Percentiles rank a stretch among this genome's conserved stretches.
These are phyloP conservation scores for Spirogloea muscicola DNA, from an alignment of 139 green algal genomes.

Conservation along the genomic window DNA sequence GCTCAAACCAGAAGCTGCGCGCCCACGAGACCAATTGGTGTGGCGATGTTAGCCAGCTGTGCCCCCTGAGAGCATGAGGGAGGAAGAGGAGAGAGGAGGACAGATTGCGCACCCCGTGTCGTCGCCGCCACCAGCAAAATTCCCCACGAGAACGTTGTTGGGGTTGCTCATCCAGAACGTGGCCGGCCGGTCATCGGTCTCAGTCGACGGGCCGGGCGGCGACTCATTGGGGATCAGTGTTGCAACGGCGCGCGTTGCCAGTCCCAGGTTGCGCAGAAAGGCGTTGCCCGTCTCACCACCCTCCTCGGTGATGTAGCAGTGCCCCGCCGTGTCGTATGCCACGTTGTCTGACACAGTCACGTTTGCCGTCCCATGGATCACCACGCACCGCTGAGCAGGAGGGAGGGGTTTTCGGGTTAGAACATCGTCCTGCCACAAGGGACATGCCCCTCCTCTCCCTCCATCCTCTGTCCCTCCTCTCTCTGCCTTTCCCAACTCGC, in stretches of 20 bases:
- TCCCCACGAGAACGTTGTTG: slow-evolving; percentile 64
- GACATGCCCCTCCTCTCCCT: neutral
- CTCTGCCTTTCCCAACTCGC: neutral
- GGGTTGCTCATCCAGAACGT: slow-evolving; percentile 75
- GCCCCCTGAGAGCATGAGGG: too few species aligned
- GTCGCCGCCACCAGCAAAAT: slow-evolving; percentile 53
- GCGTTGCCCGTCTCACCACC: slow-evolving; percentile 51
- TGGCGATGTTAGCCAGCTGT: too few species aligned
- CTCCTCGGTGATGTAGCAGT: slow-evolving; percentile 53
- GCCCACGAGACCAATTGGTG: too few species aligned
- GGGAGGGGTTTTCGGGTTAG: neutral
- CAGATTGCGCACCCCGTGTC: slow-evolving; percentile 35
- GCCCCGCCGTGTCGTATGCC: slow-evolving; percentile 65
- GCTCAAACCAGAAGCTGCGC: slow-evolving; percentile 23
- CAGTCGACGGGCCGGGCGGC: neutral
- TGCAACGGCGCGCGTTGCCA: slow-evolving; percentile 33
- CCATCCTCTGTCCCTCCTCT: neutral
- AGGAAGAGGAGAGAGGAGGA: too few species aligned
- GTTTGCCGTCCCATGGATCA: slow-evolving; percentile 37
- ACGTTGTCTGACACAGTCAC: slow-evolving; percentile 53
- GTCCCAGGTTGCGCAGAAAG: slow-evolving; percentile 60
- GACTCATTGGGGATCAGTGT: neutral
- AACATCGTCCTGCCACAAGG: too few species aligned
- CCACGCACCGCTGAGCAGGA: slow-evolving; percentile 33
- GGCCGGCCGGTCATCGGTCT: slow-evolving; percentile 65